Conservation (phyloP, 2,329 filamentous ascomycete species). For the Pseudogymnoascus sp. region DNA sequence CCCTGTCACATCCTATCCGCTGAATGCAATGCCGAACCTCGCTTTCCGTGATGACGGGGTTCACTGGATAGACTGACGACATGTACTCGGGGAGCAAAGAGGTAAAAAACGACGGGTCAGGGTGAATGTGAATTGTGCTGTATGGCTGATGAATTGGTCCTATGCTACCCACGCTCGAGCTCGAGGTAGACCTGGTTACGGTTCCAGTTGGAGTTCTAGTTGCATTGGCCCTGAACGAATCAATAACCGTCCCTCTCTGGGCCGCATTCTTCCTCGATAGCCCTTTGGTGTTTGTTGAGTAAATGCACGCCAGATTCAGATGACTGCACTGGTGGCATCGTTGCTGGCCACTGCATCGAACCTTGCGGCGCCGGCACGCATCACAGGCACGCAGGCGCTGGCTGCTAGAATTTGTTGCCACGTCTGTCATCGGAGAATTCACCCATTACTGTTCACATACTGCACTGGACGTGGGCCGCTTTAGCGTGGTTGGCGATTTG, state of each 20-base stretch:
- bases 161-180: neutral
- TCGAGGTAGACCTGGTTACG: neutral
- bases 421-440: neutral
- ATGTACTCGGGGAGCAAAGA: conserved; percentile 38
- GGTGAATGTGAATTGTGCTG: conserved; percentile 9
- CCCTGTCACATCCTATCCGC: neutral
- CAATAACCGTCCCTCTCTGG: conserved; percentile 34
- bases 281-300: conserved; percentile 30
- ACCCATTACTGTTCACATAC: neutral
- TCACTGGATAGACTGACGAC: conserved; percentile 38
- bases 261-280: conserved; percentile 27
- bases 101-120: conserved; percentile 30
- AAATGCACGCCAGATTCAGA: conserved; percentile 38
- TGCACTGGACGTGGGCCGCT: neutral
- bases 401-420: neutral
- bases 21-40: conserved; percentile 30
- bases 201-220: neutral
- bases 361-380: conserved; percentile 52
- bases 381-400: conserved; percentile 38
- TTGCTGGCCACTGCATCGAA: conserved; percentile 45
- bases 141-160: conserved; percentile 6
- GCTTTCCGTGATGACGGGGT: conserved; percentile 35
- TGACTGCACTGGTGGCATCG: conserved; percentile 36
- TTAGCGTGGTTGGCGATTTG: neutral
- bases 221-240: conserved; percentile 28